These are phyloP conservation scores for Batrachochytrium dendrobatidis DNA, from an alignment of 371 early-diverging fungal genomes.

Conservation along the genomic window DNA sequence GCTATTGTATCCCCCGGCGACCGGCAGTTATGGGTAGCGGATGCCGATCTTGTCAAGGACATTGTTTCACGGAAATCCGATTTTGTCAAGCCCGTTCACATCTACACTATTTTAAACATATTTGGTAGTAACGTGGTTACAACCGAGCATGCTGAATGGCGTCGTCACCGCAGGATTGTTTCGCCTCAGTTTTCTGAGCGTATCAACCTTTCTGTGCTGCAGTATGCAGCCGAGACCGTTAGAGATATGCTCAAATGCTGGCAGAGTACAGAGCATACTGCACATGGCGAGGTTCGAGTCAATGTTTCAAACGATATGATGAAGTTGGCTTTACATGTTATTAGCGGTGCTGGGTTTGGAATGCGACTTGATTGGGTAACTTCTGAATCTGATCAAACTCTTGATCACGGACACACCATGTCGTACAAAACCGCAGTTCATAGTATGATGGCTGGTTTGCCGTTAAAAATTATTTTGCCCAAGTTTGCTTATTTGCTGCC, in stretches of 20 bases:
- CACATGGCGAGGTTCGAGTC: not conserved
- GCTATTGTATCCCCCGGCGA: not conserved
- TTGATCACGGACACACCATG: conserved; percentile 7
- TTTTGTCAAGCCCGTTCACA: not conserved
- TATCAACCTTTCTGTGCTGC: conserved; percentile 23
- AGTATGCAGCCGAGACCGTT: conserved; percentile 7
- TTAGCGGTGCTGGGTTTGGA: conserved; percentile 22
- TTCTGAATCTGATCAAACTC: not conserved
- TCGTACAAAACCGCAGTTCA: conserved; percentile 13
- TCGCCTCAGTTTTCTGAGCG: conserved; percentile 26
- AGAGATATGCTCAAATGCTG: conserved; percentile 19
- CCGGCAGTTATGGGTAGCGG: not conserved
- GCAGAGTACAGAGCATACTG: conserved; percentile 2
- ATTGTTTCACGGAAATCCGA: not conserved
- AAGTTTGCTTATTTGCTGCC: conserved; percentile 13
- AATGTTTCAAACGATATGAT: conserved; percentile 17
- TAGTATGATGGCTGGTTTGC: conserved; percentile 6
- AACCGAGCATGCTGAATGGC: conserved; percentile 21
- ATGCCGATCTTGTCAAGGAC: not conserved
- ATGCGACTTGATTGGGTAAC: conserved; percentile 10
- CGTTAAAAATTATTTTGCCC: conserved; percentile 14
- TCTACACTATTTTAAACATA: not conserved
- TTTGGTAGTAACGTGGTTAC: conserved; percentile 19
- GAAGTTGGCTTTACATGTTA: conserved; percentile 21
- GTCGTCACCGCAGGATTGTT: conserved; percentile 22